Evolutionary conservation across 306 rosid genomes (phyloP), one percentile per base, ranked within the genome.

Genomic region (Vigna mungo): DNA sequence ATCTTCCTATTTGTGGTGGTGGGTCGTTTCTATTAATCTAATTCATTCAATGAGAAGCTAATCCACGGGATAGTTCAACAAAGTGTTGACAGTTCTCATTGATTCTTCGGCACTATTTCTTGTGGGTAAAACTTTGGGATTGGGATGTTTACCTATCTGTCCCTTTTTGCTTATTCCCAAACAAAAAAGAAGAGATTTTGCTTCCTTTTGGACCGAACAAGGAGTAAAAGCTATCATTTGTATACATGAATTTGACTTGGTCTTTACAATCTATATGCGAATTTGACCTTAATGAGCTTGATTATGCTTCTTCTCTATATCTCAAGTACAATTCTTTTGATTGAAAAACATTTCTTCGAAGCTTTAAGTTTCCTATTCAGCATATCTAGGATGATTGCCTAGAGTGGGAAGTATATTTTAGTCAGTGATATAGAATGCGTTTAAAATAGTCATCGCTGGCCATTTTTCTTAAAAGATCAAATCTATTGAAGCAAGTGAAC

Each of bases 1-100:
- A 94, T 94, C 49, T 64, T 92, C 75, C 71, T 92, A 76, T 74
- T 92, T 20, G 96, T 92, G 86, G 86, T 89, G 81, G 86, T 92
- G 56, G 56, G 59, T 75, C 92, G 97, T 27, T 1, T 59, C 37
- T 59, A 59, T 25, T 25, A 27, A 25, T 59, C 65, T 59, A 59
- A 6, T 59, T 25, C 64, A 27, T 14, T 59, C 39, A 27, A 61
- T 61, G 39, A 27, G 39, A 58, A 25, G 64, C 39, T 25, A 71
- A 32, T 68, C 74, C 78, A 68, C 84, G 84, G 76, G 61, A 47
- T 16, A 85, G 88, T 81, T 88, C 4, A 93, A 49, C 75, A 82
- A 94, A 34, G 25, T 16, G 82, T 80, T 75, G 20, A 82, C 30
- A 52, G 54, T 72, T 77, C 27, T 52, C 43, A 39, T 65, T 39